These are phyloP conservation scores for Coelastrella sp. DNA, from an alignment of 139 green algal genomes.

Conservation along the genomic window DNA sequence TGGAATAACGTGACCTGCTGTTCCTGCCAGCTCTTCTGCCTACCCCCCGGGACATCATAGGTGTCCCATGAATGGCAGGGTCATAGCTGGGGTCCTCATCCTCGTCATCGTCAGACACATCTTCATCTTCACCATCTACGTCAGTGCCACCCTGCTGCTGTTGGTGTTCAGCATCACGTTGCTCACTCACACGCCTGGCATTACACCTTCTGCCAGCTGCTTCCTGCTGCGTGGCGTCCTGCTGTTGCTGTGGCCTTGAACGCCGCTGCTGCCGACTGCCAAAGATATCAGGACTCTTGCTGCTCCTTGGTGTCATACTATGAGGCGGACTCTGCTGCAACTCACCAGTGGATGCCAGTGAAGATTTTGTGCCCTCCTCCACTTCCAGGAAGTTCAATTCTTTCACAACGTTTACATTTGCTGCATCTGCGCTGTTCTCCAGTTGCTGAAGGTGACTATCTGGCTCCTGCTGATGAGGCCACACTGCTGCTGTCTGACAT, in stretches of 20 bases:
- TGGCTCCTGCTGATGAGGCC: slow-evolving; percentile 20
- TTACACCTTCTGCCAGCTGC: background rate
- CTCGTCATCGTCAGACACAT: slow-evolving; percentile 18
- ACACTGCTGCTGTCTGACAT: background rate
- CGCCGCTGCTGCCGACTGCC: background rate
- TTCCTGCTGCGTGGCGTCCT: background rate
- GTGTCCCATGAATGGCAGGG: slow-evolving; percentile 28
- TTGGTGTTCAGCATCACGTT: background rate
- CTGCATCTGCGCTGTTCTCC: background rate
- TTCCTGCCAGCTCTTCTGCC: background rate
- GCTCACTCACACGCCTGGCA: background rate
- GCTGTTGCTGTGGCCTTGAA: background rate
- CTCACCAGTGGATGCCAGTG: background rate
- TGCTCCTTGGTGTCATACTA: background rate
- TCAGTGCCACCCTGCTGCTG: slow-evolving; percentile 2
- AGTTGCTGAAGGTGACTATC: background rate
- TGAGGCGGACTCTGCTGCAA: too few relatives aligned
- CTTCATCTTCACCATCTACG: slow-evolving; percentile 25
- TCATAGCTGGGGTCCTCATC: slow-evolving; percentile 34
- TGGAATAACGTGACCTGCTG: background rate
- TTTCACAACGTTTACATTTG: slow-evolving; percentile 1
- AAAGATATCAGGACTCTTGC: background rate
- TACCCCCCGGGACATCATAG: background rate
- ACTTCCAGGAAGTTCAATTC: slow-evolving; percentile 37
- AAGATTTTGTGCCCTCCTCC: background rate